Conservation (phyloP, 352 stramenopile genomes). For the Phytopythium ostracodes region DNA sequence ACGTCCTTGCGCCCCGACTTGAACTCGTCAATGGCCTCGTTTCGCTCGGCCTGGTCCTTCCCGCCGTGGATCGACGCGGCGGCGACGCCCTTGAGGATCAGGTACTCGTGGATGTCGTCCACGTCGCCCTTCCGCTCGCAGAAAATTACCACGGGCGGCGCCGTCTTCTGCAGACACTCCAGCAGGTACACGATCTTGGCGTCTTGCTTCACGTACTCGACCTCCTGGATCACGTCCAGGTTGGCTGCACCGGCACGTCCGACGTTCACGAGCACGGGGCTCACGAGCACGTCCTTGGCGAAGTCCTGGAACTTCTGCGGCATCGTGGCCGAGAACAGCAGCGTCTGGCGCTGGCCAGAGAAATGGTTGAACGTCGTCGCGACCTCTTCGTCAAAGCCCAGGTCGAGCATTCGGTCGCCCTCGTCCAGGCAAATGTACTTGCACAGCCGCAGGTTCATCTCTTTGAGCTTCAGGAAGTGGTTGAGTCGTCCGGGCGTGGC, state of each 20-base stretch:
- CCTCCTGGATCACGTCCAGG: conserved; percentile 99
- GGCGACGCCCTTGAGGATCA: conserved; percentile 96
- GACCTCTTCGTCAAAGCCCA: conserved; percentile 92
- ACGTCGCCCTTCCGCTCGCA: conserved; percentile 96
- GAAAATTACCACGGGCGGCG: conserved; percentile 97
- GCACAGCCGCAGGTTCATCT: conserved; percentile 94
- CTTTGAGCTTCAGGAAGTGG: conserved; percentile 94
- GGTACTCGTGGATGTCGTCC: conserved; percentile 99
- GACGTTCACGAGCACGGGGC: conserved; percentile 98
- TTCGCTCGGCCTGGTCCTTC: conserved; percentile 97
- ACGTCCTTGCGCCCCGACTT: conserved; percentile 95
- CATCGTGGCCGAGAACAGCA: conserved; percentile 99
- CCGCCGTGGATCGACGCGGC: conserved; percentile 96
- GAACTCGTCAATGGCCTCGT: conserved; percentile 95
- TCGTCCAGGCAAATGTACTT: conserved; percentile 99
- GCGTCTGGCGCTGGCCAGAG: conserved; percentile 94
- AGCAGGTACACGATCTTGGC: conserved; percentile 99
- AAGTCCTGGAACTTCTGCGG: conserved; percentile 99
- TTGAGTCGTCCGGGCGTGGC: conserved; percentile 96
- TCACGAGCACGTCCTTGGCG: conserved; percentile 93
- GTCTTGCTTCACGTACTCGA: conserved; percentile 99
- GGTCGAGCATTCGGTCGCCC: conserved; percentile 97
- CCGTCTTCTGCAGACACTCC: conserved; percentile 98
- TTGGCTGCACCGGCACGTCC: conserved; percentile 96
- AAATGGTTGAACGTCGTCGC: conserved; percentile 99